A percentile compares a stretch with the other conserved stretches of the same genome.
phyloP scores from a whole-genome alignment of 2,329 filamentous ascomycete species.

The Emmonsiellopsis sp. region DNA sequence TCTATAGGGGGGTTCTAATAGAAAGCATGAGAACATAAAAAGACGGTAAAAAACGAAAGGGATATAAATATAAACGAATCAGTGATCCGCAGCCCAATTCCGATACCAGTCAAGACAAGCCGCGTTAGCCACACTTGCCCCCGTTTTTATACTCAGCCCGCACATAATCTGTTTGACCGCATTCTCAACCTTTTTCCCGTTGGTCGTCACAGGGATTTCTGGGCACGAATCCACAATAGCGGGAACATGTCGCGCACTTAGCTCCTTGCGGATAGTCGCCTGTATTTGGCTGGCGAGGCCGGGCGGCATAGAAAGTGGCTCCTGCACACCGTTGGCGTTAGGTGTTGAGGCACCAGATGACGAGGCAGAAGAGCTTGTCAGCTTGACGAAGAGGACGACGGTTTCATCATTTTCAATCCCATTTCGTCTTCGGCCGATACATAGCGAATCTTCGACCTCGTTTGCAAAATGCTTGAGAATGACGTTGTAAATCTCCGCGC shows the following conservation, averaged over 20 bases:
- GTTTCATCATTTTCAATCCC: constrained; percentile 69
- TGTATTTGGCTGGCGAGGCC: constrained; percentile 57
- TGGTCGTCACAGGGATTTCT: constrained; percentile 83
- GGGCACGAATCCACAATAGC: constrained; percentile 71
- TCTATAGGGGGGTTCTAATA: not conserved
- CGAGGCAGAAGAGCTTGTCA: constrained; percentile 35
- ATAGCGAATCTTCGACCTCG: constrained; percentile 76
- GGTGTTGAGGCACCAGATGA: constrained; percentile 9
- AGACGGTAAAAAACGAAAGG: not conserved
- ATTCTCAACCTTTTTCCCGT: constrained; percentile 97
- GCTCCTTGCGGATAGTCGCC: constrained; percentile 58
- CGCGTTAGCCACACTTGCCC: constrained; percentile 86
- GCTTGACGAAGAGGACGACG: constrained; percentile 80
- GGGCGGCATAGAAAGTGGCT: constrained; percentile 43
- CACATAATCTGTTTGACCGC: constrained; percentile 94
- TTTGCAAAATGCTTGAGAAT: constrained; percentile 70
- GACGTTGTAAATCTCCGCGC: constrained; percentile 94
- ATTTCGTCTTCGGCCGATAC: constrained; percentile 65
- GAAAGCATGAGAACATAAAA: not conserved
- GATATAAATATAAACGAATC: not conserved
- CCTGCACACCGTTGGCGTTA: constrained; percentile 1
- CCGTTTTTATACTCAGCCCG: constrained; percentile 75
- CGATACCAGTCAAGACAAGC: constrained; percentile 83
- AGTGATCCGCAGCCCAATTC: constrained; percentile 56
- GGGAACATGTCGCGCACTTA: constrained; percentile 85